Evolutionary conservation across 345 rosid genomes (phyloP).

Genomic region (Lenwebbia sp.): DNA sequence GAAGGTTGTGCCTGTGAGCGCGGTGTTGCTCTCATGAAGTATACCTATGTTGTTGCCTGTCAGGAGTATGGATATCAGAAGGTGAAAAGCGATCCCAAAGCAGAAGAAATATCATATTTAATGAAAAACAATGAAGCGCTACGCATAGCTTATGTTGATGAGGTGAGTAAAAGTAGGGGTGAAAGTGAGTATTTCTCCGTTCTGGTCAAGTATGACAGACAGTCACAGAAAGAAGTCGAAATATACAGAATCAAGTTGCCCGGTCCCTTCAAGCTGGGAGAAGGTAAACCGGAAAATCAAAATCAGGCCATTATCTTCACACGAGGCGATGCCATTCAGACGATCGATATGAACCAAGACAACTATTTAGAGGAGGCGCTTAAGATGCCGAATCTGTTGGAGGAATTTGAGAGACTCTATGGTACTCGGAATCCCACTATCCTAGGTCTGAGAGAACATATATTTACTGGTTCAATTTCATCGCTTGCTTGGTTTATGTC

Average conservation of each 20-base stretch:
- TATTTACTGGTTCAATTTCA: constrained; percentile 3
- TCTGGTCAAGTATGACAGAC: constrained; percentile 77
- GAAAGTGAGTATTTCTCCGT: constrained; percentile 69
- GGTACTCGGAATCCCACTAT: constrained; percentile 1
- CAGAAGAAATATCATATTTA: constrained; percentile 62
- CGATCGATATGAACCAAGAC: constrained; percentile 98
- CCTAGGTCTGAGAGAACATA: constrained; percentile 4
- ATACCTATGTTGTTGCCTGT: constrained; percentile 84
- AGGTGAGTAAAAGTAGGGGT: constrained; percentile 41
- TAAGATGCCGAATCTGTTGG: constrained; percentile 86
- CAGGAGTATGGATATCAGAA: constrained; percentile 85
- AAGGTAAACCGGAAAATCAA: constrained; percentile 97
- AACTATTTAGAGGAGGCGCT: constrained; percentile 92
- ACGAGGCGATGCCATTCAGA: constrained; percentile 90
- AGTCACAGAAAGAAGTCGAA: constrained; percentile 59
- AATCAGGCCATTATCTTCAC: constrained; percentile 91
- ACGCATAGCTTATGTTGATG: constrained; percentile 88
- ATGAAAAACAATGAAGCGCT: constrained; percentile 82
- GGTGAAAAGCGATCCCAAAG: constrained; percentile 65
- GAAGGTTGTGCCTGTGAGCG: constrained; percentile 51
- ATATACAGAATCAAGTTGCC: constrained; percentile 84
- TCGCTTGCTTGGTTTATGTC: constrained; percentile 7
- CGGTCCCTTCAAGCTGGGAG: constrained; percentile 92
- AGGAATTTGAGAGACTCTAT: constrained; percentile 31
- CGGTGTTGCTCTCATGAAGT: constrained; percentile 77